Percentiles rank a stretch among this genome's conserved stretches.
Evolutionary conservation across 176 grass and related monocot species (phyloP).

Genomic region (Miscanthus lutarioriparius): DNA sequence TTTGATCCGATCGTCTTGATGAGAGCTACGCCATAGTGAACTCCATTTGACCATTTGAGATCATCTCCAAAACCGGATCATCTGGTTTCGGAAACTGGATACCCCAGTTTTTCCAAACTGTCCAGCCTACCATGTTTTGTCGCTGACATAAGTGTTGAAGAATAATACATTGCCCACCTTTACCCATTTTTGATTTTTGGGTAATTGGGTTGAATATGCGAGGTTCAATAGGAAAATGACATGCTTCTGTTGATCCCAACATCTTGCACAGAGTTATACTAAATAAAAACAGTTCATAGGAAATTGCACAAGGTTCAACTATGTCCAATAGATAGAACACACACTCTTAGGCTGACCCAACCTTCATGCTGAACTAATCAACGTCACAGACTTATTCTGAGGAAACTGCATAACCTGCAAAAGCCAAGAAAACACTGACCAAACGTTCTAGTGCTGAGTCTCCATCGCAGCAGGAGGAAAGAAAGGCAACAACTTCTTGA

Average conservation of each 20-base stretch:
- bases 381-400: conserved; percentile 22
- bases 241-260: not conserved
- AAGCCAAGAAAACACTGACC: not conserved
- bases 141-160: no score
- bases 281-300: not conserved
- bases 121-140: no score
- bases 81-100: no score
- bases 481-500: conserved; percentile 22
- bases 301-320: not conserved
- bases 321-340: not conserved
- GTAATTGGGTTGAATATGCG: not conserved
- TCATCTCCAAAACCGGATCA: no score
- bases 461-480: conserved; percentile 28
- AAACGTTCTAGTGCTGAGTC: conserved; percentile 25
- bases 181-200: not conserved
- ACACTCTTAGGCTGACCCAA: not conserved
- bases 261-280: not conserved
- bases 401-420: not conserved
- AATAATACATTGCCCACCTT: not conserved
- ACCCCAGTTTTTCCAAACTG: no score
- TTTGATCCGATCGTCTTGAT: no score
- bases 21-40: no score
- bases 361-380: not conserved
- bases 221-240: not conserved
- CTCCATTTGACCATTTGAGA: no score